These are phyloP conservation scores for Claviceps sp. DNA, from an alignment of 2,329 filamentous ascomycete genomes.

Conservation along the genomic window DNA sequence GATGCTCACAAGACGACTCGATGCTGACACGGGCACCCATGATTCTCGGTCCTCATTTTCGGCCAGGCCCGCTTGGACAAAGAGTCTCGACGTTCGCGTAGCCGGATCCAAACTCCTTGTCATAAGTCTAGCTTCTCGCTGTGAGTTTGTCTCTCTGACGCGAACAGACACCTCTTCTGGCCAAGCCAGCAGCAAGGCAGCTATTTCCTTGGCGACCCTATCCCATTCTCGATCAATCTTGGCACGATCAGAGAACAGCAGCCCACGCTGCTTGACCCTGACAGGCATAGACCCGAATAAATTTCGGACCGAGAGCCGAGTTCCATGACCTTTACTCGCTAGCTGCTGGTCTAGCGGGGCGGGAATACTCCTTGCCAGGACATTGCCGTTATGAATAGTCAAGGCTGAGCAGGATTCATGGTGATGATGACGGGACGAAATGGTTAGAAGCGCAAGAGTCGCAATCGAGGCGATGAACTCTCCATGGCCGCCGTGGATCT, in stretches of 20 bases:
- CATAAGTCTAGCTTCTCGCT: constrained; percentile 25
- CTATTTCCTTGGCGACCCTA: constrained; percentile 41
- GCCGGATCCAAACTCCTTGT: constrained; percentile 11
- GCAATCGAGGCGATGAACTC: constrained; percentile 66
- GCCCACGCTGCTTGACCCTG: constrained; percentile 64
- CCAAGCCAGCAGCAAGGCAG: constrained; percentile 60
- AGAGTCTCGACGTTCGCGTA: constrained; percentile 29
- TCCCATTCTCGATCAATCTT: constrained; percentile 52
- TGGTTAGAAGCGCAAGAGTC: constrained; percentile 59
- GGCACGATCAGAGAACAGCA: constrained; percentile 35
- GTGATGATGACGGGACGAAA: constrained; percentile 56
- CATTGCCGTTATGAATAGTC: constrained; percentile 54
- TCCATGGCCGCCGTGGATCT: constrained; percentile 54
- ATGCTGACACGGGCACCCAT: constrained; percentile 63
- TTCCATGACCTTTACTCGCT: constrained; percentile 50
- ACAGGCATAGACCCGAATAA: constrained; percentile 88
- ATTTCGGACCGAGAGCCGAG: constrained; percentile 60
- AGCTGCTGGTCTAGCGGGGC: constrained; percentile 45
- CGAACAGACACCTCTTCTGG: constrained; percentile 39
- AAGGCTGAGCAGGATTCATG: constrained; percentile 51
- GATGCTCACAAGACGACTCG: constrained; percentile 46
- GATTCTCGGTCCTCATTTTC: constrained; percentile 33
- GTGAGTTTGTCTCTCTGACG: constrained; percentile 35
- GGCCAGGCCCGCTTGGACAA: constrained; percentile 54
- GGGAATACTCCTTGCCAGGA: constrained; percentile 51